phyloP scores from a whole-genome alignment of 148 eudicot genomes.

The Camellia lanceoleosa region DNA sequence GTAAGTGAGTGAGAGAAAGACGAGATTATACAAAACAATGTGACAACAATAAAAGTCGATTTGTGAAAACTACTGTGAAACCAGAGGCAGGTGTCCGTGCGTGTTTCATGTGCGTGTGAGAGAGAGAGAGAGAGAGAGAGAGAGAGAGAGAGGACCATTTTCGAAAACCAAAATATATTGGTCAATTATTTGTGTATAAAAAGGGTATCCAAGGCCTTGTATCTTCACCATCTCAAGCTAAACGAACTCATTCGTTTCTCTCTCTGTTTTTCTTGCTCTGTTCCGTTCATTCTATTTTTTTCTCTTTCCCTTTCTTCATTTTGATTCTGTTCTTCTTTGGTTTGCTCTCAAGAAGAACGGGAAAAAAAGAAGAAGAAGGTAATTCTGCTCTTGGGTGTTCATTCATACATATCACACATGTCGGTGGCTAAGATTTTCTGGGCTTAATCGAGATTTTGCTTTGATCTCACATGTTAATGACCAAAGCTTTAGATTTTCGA shows the following conservation, averaged over 20 bases:
- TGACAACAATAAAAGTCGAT: neutral
- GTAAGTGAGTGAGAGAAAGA: neutral
- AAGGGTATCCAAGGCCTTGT: conserved; percentile 8
- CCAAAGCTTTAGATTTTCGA: neutral
- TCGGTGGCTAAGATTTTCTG: neutral
- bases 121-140: neutral
- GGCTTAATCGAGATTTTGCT: neutral
- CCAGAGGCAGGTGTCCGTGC: neutral
- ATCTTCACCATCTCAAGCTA: conserved; percentile 17
- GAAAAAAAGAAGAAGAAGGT: neutral
- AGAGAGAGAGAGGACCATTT: too few relatives aligned
- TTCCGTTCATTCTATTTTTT: neutral
- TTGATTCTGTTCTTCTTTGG: neutral
- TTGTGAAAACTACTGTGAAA: conserved; percentile 12
- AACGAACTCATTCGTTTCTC: neutral
- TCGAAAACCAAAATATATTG: neutral
- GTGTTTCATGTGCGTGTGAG: too few relatives aligned
- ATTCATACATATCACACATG: neutral
- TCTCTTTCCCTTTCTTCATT: neutral
- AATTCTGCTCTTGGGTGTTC: neutral
- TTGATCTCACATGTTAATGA: neutral
- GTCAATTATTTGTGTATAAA: conserved; percentile 14
- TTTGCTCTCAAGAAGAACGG: neutral
- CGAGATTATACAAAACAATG: neutral
- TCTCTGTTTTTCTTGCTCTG: neutral